phyloP scores from a whole-genome alignment of 352 stramenopile genomes.

The Globisporangium rhizosaccharum region DNA sequence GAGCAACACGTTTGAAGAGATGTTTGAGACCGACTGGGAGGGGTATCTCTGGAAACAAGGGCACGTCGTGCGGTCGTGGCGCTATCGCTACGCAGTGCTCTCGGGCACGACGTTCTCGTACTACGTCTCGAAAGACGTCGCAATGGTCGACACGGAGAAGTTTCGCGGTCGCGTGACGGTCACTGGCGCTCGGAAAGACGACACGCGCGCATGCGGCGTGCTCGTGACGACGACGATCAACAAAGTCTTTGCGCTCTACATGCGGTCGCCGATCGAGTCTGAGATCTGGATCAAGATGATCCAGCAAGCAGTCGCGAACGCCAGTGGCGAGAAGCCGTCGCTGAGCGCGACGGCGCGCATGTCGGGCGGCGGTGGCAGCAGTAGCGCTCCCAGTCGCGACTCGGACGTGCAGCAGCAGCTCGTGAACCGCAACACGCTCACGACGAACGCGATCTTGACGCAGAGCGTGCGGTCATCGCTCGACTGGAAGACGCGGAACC shows the following conservation, averaged over 20 bases:
- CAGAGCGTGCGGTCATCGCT: constrained; percentile 72
- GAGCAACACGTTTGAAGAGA: constrained; percentile 69
- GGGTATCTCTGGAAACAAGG: constrained; percentile 87
- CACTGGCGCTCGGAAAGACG: constrained; percentile 62
- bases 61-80: constrained; percentile 82
- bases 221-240: constrained; percentile 85
- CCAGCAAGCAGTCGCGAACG: constrained; percentile 64
- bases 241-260: constrained; percentile 85
- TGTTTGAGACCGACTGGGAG: constrained; percentile 87
- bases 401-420: constrained; percentile 39
- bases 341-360: constrained; percentile 41
- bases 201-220: constrained; percentile 61
- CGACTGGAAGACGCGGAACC: constrained; percentile 82
- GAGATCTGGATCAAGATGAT: constrained; percentile 86
- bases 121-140: constrained; percentile 78
- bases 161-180: constrained; percentile 77
- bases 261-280: constrained; percentile 69
- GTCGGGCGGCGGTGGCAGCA: constrained; percentile 4
- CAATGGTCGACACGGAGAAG: constrained; percentile 77
- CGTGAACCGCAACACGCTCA: constrained; percentile 18
- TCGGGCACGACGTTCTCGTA: constrained; percentile 78
- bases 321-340: constrained; percentile 37
- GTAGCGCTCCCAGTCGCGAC: constrained; percentile 19
- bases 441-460: constrained; percentile 22
- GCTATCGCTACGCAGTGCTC: constrained; percentile 78